Evolutionary conservation across 352 stramenopile species (phyloP).

Genomic region (Globisporangium spinosum): DNA sequence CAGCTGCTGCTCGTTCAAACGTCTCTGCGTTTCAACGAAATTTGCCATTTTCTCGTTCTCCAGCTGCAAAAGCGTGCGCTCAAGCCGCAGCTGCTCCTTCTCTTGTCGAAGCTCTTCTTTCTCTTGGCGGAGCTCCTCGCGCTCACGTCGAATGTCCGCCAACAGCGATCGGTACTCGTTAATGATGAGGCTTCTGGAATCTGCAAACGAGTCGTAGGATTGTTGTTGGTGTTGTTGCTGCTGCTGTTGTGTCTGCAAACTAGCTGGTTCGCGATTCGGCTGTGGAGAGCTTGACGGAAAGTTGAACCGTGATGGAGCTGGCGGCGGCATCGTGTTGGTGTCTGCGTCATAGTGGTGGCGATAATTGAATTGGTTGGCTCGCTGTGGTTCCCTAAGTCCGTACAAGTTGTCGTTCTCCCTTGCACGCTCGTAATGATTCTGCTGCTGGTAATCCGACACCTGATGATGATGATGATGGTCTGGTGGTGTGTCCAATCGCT

Average conservation of each 20-base stretch:
- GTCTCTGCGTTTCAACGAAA: constrained; percentile 56
- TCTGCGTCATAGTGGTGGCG: neutral
- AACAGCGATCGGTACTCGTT: constrained; percentile 67
- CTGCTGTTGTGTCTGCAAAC: constrained; percentile 12
- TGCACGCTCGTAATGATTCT: constrained; percentile 4
- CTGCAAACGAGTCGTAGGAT: constrained; percentile 13
- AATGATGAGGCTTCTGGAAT: constrained; percentile 28
- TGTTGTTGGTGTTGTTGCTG: constrained; percentile 20
- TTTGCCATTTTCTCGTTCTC: constrained; percentile 74
- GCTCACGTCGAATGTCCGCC: constrained; percentile 64
- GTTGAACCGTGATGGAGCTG: constrained; percentile 19
- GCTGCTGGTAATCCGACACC: constrained; percentile 19
- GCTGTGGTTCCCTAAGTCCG: neutral
- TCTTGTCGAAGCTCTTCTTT: constrained; percentile 62
- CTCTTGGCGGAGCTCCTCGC: constrained; percentile 66
- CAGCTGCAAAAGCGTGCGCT: constrained; percentile 57
- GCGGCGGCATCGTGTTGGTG: constrained; percentile 17
- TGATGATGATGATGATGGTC: neutral
- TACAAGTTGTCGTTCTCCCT: neutral
- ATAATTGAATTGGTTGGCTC: neutral
- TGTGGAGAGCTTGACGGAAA: neutral
- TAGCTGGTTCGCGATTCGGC: constrained; percentile 15
- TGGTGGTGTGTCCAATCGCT: neutral
- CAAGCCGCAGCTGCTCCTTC: constrained; percentile 71
- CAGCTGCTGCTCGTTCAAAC: constrained; percentile 49